A percentile compares a stretch with the other conserved stretches of the same genome.
Evolutionary conservation across 2,329 filamentous ascomycete species (phyloP).

Genomic region (Epichloe scottii): DNA sequence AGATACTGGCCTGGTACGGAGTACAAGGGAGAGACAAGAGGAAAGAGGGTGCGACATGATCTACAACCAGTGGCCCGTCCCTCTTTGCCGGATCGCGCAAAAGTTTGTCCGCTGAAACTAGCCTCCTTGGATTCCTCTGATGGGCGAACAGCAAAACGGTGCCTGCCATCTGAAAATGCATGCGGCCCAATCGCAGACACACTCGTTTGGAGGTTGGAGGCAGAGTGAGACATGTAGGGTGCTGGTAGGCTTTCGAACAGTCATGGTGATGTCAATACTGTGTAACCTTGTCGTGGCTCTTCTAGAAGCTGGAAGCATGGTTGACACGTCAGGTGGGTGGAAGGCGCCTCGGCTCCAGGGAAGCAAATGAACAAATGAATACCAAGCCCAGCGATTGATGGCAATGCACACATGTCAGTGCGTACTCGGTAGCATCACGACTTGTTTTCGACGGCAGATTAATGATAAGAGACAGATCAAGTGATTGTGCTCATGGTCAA

Average conservation of each 20-base stretch:
- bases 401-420: not conserved
- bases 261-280: not conserved
- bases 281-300: not conserved
- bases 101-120: not conserved
- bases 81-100: not conserved
- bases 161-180: too few relatives aligned
- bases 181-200: too few relatives aligned
- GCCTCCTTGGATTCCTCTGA: too few relatives aligned
- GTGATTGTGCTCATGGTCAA: too few relatives aligned
- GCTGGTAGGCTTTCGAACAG: too few relatives aligned
- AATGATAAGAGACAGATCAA: not conserved
- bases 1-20: not conserved
- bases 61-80: not conserved
- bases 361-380: not conserved
- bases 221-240: too few relatives aligned
- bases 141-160: too few relatives aligned
- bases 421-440: not conserved
- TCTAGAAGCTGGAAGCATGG: not conserved
- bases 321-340: too few relatives aligned
- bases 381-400: not conserved
- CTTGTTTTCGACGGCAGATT: not conserved
- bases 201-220: too few relatives aligned
- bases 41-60: slow-evolving; percentile 1
- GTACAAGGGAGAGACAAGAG: slow-evolving; percentile 1
- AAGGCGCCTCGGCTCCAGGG: not conserved